These are phyloP conservation scores for Yamadazyma oceani DNA, from an alignment of 1,139 yeast genomes.

Conservation along the genomic window DNA sequence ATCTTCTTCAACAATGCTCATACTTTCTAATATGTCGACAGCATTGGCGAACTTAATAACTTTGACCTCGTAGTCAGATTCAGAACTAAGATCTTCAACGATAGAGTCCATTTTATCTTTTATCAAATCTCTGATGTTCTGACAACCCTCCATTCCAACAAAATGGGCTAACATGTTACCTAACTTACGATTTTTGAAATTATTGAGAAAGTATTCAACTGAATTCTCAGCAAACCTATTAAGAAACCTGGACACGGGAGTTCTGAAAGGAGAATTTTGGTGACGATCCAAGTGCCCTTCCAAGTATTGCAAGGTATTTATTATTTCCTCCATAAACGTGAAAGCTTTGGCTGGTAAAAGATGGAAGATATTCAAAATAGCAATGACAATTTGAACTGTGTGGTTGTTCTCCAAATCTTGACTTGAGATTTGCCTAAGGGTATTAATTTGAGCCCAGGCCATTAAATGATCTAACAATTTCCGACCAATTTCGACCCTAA, in stretches of 20 bases:
- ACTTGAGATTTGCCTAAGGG: conserved; percentile 67
- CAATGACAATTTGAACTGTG: conserved; percentile 82
- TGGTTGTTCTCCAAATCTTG: conserved; percentile 78
- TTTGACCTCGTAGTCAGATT: conserved; percentile 52
- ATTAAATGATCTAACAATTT: conserved; percentile 88
- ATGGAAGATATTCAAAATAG: conserved; percentile 89
- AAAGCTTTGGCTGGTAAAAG: conserved; percentile 89
- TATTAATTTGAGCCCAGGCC: conserved; percentile 93
- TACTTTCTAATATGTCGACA: conserved; percentile 60
- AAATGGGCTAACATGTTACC: conserved; percentile 69
- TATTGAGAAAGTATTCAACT: conserved; percentile 65
- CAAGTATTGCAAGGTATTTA: conserved; percentile 70
- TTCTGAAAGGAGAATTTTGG: conserved; percentile 84
- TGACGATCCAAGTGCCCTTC: conserved; percentile 86
- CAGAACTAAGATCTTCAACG: conserved; percentile 39
- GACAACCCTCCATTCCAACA: conserved; percentile 59
- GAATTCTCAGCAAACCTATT: conserved; percentile 81
- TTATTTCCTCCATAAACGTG: conserved; percentile 85
- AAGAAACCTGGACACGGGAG: conserved; percentile 86
- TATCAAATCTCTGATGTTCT: conserved; percentile 54
- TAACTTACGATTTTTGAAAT: conserved; percentile 64
- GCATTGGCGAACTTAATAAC: conserved; percentile 69
- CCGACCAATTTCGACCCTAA: conserved; percentile 94
- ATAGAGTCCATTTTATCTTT: conserved; percentile 50
- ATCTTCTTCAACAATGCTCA: conserved; percentile 50